These are phyloP conservation scores for Microthlaspi erraticum DNA, from an alignment of 345 rosid genomes.

Conservation along the genomic window DNA sequence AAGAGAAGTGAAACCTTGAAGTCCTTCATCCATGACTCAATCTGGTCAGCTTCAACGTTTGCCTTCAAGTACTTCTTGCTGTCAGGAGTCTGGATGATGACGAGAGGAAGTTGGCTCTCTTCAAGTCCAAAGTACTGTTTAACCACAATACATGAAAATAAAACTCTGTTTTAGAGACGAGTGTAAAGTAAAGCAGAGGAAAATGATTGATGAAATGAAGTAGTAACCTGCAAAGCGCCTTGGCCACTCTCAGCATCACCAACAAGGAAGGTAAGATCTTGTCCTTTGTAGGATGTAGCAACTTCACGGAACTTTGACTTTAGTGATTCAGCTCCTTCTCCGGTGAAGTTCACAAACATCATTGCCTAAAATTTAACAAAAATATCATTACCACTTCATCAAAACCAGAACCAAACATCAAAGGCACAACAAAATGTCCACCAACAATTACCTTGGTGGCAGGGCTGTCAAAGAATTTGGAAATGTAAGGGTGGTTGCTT, in stretches of 20 bases:
- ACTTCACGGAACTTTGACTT: slow-evolving; percentile 70
- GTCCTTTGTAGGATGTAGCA: slow-evolving; percentile 74
- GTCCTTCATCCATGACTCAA: slow-evolving; percentile 87
- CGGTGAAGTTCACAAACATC: slow-evolving; percentile 78
- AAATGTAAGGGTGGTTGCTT: slow-evolving; percentile 73
- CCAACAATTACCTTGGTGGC: slow-evolving; percentile 65
- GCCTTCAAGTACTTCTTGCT: slow-evolving; percentile 80
- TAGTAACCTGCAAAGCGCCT: slow-evolving; percentile 83
- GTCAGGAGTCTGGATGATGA: slow-evolving; percentile 69
- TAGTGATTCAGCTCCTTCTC: slow-evolving; percentile 61
- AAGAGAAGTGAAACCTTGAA: slow-evolving; percentile 64
- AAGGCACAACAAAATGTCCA: slow-evolving; percentile 6
- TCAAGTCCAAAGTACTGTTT: slow-evolving; percentile 89
- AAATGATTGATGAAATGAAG: slow-evolving; percentile 1
- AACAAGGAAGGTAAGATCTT: slow-evolving; percentile 71
- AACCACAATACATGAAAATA: slow-evolving; percentile 34
- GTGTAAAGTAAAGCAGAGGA: background rate
- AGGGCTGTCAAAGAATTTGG: slow-evolving; percentile 66
- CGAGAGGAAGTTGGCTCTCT: slow-evolving; percentile 82
- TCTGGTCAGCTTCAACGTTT: slow-evolving; percentile 64
- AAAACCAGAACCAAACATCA: background rate
- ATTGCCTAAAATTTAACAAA: slow-evolving; percentile 60
- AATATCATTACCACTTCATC: slow-evolving; percentile 12
- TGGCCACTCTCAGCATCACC: slow-evolving; percentile 90
- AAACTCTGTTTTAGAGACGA: slow-evolving; percentile 13